A percentile compares a stretch with the other conserved stretches of the same genome.
phyloP scores from a whole-genome alignment of 2,329 filamentous ascomycete species.

The Graphilbum ipis-grandicollis region DNA sequence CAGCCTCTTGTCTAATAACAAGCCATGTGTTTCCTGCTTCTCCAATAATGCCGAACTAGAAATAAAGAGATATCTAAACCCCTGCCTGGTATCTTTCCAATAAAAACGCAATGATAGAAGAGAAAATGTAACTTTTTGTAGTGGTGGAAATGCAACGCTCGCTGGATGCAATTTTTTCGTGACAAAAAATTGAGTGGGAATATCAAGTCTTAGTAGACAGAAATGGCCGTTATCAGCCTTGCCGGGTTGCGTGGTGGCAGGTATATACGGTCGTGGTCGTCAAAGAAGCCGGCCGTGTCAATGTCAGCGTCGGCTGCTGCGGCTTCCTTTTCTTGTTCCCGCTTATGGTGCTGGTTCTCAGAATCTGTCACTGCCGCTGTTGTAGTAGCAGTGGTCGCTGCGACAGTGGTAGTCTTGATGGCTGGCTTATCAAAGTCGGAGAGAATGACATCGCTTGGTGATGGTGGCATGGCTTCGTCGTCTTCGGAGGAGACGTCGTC shows the following conservation, averaged over 20 bases:
- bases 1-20: too few species aligned
- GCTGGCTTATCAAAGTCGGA: constrained; percentile 42
- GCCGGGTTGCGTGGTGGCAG: constrained; percentile 31
- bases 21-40: too few species aligned
- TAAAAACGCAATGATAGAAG: neutral
- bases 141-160: neutral
- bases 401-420: constrained; percentile 13
- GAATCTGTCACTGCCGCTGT: too few species aligned
- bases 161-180: neutral
- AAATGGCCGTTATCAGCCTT: constrained; percentile 35
- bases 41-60: too few species aligned
- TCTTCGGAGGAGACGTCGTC: constrained; percentile 48
- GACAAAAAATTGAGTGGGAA: neutral
- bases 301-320: constrained; percentile 16
- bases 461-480: constrained; percentile 58
- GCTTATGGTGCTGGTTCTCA: too few species aligned
- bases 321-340: too few species aligned
- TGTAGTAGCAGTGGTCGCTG: neutral
- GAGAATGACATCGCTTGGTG: constrained; percentile 40
- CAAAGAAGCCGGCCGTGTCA: constrained; percentile 5
- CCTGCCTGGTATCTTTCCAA: neutral
- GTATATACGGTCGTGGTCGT: constrained; percentile 36
- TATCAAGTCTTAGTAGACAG: constrained; percentile 30
- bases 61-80: too few species aligned
- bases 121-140: neutral